phyloP scores from a whole-genome alignment of 768 basidiomycete species.

The Trametopsis cervina region DNA sequence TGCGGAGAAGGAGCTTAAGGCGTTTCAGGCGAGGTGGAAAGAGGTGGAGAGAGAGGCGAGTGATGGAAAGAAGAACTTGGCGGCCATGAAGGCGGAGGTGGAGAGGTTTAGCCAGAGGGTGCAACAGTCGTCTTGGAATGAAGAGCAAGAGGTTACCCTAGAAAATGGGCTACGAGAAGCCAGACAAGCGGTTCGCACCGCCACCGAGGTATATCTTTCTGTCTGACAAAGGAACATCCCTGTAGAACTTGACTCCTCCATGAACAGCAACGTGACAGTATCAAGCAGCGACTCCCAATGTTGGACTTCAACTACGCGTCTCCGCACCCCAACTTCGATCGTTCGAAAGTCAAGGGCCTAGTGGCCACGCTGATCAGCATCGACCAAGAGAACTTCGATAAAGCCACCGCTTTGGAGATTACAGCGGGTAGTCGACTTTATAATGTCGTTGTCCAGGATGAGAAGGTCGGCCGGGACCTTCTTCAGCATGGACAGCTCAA shows the following conservation, averaged over 20 bases:
- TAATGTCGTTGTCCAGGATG: conserved; percentile 91
- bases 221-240: too few species aligned
- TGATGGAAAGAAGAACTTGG: conserved; percentile 65
- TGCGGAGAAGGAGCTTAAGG: conserved; percentile 71
- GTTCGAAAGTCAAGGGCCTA: conserved; percentile 81
- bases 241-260: too few species aligned
- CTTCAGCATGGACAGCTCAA: conserved; percentile 71
- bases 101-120: conserved; percentile 48
- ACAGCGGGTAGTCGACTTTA: conserved; percentile 85
- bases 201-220: conserved; percentile 68
- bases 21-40: conserved; percentile 74
- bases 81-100: conserved; percentile 49
- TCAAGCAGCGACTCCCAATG: conserved; percentile 58
- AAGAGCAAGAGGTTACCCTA: conserved; percentile 58
- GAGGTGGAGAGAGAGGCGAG: conserved; percentile 79
- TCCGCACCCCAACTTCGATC: conserved; percentile 77
- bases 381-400: conserved; percentile 58
- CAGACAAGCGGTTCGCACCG: conserved; percentile 43
- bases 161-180: conserved; percentile 46
- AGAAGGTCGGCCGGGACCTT: conserved; percentile 79
- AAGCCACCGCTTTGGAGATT: conserved; percentile 88
- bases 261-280: conserved; percentile 55
- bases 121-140: conserved; percentile 65
- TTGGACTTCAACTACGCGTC: conserved; percentile 80
- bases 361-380: conserved; percentile 87